Percentiles rank a stretch among this genome's conserved stretches.
Evolutionary conservation across 2,329 filamentous ascomycete genomes (phyloP).

Genomic region (Penicillium sp.): DNA sequence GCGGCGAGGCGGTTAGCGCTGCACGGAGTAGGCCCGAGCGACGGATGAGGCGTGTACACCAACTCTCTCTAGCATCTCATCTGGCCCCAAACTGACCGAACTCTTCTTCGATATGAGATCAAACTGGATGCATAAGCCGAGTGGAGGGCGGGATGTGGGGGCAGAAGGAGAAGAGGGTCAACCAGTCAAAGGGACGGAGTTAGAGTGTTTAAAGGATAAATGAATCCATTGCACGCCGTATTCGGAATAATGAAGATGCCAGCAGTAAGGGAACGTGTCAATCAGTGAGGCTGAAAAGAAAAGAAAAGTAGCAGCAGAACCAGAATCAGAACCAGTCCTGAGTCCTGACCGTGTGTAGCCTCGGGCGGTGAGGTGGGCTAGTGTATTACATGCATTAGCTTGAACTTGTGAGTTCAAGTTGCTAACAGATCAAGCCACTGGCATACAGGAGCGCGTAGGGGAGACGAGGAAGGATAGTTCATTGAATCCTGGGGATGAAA

Average conservation of each 20-base stretch:
- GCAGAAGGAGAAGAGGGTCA: conserved; percentile 17
- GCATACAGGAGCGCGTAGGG: no score
- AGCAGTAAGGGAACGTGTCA: not conserved
- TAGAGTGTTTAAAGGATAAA: conserved; percentile 10
- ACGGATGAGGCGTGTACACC: not conserved
- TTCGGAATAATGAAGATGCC: not conserved
- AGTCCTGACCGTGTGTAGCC: not conserved
- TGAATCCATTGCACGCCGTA: conserved; percentile 18
- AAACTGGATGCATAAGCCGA: not conserved
- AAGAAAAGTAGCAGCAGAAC: not conserved
- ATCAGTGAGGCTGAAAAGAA: not conserved
- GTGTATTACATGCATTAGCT: no score
- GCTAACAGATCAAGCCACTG: no score
- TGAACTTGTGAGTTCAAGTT: no score
- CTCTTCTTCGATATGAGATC: no score
- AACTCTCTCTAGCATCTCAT: no score
- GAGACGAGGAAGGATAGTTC: no score
- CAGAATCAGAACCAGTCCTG: not conserved
- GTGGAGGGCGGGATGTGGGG: conserved; percentile 7
- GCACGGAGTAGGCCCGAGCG: conserved; percentile 6
- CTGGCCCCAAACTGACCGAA: no score
- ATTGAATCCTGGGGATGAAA: no score
- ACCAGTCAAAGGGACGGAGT: conserved; percentile 4
- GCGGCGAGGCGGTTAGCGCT: conserved; percentile 21
- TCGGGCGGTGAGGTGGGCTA: not conserved